Evolutionary conservation across 495 filamentous ascomycete genomes (phyloP).

Genomic region (Aspergillus panamensis): DNA sequence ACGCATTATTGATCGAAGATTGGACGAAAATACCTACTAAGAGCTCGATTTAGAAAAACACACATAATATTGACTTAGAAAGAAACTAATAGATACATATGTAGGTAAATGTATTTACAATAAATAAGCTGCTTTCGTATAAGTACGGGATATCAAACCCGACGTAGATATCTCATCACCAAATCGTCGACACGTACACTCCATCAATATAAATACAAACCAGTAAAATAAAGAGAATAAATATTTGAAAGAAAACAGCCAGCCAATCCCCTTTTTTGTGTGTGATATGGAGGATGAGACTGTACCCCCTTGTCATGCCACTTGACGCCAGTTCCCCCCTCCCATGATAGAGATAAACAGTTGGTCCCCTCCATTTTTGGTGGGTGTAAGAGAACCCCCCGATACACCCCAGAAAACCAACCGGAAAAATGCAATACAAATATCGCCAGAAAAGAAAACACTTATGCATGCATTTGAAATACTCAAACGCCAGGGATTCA

Average conservation of each 20-base stretch:
- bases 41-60: background rate
- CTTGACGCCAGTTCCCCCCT: slow-evolving; percentile 3
- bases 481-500: background rate
- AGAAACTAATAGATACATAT: background rate
- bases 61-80: background rate
- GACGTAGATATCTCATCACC: slow-evolving; percentile 8
- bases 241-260: background rate
- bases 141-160: background rate
- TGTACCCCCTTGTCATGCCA: slow-evolving; percentile 1
- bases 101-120: background rate
- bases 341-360: background rate
- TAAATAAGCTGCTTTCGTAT: slow-evolving; percentile 1
- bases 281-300: background rate
- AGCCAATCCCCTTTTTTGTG: slow-evolving; percentile 1
- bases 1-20: no score
- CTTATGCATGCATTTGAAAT: slow-evolving; percentile 6
- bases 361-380: slow-evolving; percentile 1
- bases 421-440: background rate
- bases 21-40: no score
- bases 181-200: slow-evolving; percentile 13
- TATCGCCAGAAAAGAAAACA: background rate
- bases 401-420: slow-evolving; percentile 6
- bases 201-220: slow-evolving; percentile 18
- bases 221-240: background rate
- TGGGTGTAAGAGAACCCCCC: background rate